A percentile compares a stretch with the other conserved stretches of the same genome.
Evolutionary conservation across 2,329 filamentous ascomycete genomes (phyloP).

Genomic region (Neonectria sp.): DNA sequence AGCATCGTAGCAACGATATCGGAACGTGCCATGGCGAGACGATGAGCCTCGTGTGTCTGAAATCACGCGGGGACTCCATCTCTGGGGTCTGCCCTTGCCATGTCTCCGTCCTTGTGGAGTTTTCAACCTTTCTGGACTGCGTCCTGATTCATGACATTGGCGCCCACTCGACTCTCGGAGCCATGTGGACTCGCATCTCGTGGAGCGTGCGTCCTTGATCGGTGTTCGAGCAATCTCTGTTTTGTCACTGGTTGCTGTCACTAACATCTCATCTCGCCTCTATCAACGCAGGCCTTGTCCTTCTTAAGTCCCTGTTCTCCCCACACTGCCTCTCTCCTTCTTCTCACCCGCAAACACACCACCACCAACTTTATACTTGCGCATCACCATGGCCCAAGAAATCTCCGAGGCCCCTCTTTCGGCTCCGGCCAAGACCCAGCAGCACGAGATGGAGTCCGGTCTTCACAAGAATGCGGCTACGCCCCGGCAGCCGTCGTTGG

Average conservation of each 20-base stretch:
- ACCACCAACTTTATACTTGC: neutral
- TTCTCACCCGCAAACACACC: neutral
- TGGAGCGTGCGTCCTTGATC: conserved; percentile 16
- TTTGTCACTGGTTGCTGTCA: neutral
- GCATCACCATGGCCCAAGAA: conserved; percentile 8
- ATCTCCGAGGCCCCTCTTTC: conserved; percentile 7
- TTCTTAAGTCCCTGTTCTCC: neutral
- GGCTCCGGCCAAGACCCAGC: conserved; percentile 5
- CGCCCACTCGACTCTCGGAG: conserved; percentile 5
- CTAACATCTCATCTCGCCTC: conserved; percentile 12
- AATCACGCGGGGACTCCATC: conserved; percentile 7
- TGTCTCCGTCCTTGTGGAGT: conserved; percentile 7
- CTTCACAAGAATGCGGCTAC: conserved; percentile 8
- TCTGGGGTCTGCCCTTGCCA: conserved; percentile 14
- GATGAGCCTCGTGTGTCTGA: neutral
- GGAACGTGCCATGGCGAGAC: conserved; percentile 7
- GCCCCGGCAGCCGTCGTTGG: conserved; percentile 1
- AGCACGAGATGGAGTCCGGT: conserved; percentile 6
- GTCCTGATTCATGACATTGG: conserved; percentile 11
- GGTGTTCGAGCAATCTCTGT: conserved; percentile 2
- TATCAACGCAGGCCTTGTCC: neutral
- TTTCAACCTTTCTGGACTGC: neutral
- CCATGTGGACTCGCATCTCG: conserved; percentile 24
- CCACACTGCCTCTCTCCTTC: neutral
- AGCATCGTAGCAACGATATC: neutral